Conservation (phyloP, 352 stramenopile genomes). For the Phytophthora megakarya region DNA sequence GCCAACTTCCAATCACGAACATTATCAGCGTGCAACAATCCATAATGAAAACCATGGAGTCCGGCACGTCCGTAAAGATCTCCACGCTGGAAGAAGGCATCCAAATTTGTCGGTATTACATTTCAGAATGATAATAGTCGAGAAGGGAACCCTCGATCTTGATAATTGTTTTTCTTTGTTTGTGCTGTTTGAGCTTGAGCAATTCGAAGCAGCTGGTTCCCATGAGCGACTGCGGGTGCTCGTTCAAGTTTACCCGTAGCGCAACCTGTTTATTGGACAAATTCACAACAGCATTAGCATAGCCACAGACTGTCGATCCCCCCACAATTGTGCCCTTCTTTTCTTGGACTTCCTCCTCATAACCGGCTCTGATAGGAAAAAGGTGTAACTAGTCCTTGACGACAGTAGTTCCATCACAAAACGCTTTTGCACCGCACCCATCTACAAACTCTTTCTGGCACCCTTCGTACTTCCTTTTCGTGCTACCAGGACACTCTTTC, state of each 20-base stretch:
- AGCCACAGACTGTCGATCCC: constrained; percentile 4
- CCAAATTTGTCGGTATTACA: constrained; percentile 15
- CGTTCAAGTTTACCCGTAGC: constrained; percentile 8
- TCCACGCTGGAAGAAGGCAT: background rate
- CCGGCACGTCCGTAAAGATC: constrained; percentile 1
- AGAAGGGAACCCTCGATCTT: constrained; percentile 12
- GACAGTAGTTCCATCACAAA: no score
- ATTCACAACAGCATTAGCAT: constrained; percentile 5
- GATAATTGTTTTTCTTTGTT: constrained; percentile 13
- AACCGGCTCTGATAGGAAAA: no score
- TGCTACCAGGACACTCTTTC: no score
- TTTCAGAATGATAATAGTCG: background rate
- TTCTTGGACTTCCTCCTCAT: no score
- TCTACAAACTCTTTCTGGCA: no score
- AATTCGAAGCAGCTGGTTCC: constrained; percentile 16
- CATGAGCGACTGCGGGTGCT: background rate
- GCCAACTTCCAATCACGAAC: constrained; percentile 12
- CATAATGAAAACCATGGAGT: constrained; percentile 15
- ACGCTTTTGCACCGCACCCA: no score
- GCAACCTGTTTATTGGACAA: constrained; percentile 11
- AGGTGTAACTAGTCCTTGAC: no score
- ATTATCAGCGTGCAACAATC: constrained; percentile 17
- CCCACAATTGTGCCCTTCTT: constrained; percentile 3
- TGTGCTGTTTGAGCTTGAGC: constrained; percentile 9
- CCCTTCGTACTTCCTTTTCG: no score